Evolutionary conservation across 148 eudicot species (phyloP), one percentile per base, ranked within the genome.

Genomic region (Fagopyrum tataricum): DNA sequence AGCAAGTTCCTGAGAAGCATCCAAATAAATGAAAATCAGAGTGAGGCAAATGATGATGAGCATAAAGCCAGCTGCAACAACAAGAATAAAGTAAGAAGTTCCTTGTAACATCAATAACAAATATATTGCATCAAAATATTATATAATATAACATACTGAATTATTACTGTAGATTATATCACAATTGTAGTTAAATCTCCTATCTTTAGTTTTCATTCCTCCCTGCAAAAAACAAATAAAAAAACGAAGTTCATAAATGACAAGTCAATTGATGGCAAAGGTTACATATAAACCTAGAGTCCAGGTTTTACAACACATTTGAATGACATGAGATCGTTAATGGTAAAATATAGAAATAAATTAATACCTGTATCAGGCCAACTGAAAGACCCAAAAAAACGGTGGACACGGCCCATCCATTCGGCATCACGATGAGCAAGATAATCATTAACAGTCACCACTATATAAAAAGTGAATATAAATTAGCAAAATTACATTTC

Each of bases 341-440:
- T 61, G 52, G 7, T 56, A 73, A 42, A 48, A 58, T 51, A 74
- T 70, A 61, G 49, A 2, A 78, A 71, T 24, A 77, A 21, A 55
- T 43, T 46, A 55, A n/a, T 18, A 92, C 99, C 86, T 96, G 97
- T 76, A 96, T 89, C 81, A 96, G 97, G 73, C 99, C 99, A 73
- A 96, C 99, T 42, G 97, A 90, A 78, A 96, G 97, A 74, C 99
- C 99, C 77, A 96, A 87, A 77, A n/a, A 89, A 96, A 71, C 92
- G 96, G 81, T 96, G 99, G 78, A 96, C 92, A 77, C 91, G 91
- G 49, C 99, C 99, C 99, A 96, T 96, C 99, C 97, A 96, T 81
- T 96, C 99, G 51, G 99, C 96, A 92, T 96, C 99, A 64, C 99
- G 89, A 78, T 87, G 87, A 79, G 99, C 99, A 77, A 96, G 92